Percentiles rank a stretch among this genome's conserved stretches.
phyloP scores from a whole-genome alignment of 2,329 filamentous ascomycete species.

The Aspergillus jensenii region DNA sequence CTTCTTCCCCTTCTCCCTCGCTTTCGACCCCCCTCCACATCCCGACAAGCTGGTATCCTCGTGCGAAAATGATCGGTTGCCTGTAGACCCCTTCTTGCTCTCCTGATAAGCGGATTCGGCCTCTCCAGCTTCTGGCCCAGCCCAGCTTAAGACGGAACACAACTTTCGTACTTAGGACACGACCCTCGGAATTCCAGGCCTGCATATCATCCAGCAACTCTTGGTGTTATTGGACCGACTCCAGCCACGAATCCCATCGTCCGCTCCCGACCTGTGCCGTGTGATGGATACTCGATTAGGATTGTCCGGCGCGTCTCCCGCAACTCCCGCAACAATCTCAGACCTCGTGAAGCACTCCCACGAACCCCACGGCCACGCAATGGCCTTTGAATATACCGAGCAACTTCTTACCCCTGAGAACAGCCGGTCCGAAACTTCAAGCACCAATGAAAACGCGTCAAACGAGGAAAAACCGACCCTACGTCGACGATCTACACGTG shows the following conservation, averaged over 20 bases:
- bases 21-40: not conserved
- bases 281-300: conserved; percentile 31
- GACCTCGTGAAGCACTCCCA: conserved; percentile 27
- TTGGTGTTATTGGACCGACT: not conserved
- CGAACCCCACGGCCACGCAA: conserved; percentile 30
- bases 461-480: conserved; percentile 32
- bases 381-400: conserved; percentile 36
- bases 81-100: not conserved
- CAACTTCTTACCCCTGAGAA: conserved; percentile 45
- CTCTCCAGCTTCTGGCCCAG: not conserved
- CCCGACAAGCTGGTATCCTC: not conserved
- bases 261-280: conserved; percentile 1
- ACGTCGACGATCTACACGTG: conserved; percentile 39
- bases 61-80: conserved; percentile 1
- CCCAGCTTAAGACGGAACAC: conserved; percentile 4
- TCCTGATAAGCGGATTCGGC: conserved; percentile 12
- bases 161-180: not conserved
- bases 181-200: not conserved
- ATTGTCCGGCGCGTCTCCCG: conserved; percentile 31
- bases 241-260: conserved; percentile 1
- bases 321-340: conserved; percentile 28
- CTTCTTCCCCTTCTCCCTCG: not conserved
- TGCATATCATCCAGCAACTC: not conserved
- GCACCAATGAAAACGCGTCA: conserved; percentile 38
- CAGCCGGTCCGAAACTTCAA: conserved; percentile 45